Percentiles rank a stretch among this genome's conserved stretches.
Evolutionary conservation across 2,329 filamentous ascomycete genomes (phyloP).

Genomic region (Clarireedia paspali): DNA sequence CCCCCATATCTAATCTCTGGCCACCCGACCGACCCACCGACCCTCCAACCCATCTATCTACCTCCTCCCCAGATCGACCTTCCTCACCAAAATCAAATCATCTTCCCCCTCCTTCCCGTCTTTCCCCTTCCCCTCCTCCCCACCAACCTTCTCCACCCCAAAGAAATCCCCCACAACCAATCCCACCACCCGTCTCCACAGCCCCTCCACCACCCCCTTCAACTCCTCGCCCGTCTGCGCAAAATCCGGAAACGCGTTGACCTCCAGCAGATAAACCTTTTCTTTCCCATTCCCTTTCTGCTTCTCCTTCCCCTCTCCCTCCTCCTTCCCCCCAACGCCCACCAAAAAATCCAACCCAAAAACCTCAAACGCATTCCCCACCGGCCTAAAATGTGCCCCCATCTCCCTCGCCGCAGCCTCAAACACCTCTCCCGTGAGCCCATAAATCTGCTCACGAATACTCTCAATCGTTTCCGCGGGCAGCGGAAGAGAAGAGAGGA

Average conservation of each 20-base stretch:
- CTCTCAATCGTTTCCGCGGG: slow-evolving; percentile 35
- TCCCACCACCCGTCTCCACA: slow-evolving; percentile 70
- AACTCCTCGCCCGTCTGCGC: slow-evolving; percentile 77
- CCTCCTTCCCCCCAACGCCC: slow-evolving; percentile 43
- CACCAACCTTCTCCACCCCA: slow-evolving; percentile 22
- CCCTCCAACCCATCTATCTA: neutral
- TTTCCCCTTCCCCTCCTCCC: slow-evolving; percentile 7
- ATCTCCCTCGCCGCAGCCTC: slow-evolving; percentile 78
- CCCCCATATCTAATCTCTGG: too few species aligned
- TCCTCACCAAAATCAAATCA: slow-evolving; percentile 42
- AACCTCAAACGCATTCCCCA: slow-evolving; percentile 84
- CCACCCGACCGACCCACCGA: too few species aligned
- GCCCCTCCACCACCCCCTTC: slow-evolving; percentile 60
- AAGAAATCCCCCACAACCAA: slow-evolving; percentile 65
- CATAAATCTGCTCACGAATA: slow-evolving; percentile 70
- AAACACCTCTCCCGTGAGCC: slow-evolving; percentile 68
- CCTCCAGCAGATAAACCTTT: slow-evolving; percentile 71
- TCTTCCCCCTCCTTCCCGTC: slow-evolving; percentile 22
- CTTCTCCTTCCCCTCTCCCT: slow-evolving; percentile 33
- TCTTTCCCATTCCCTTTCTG: slow-evolving; percentile 40
- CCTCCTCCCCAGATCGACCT: slow-evolving; percentile 13
- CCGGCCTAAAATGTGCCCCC: slow-evolving; percentile 84
- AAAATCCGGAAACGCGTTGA: slow-evolving; percentile 96
- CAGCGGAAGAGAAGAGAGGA: slow-evolving; percentile 61
- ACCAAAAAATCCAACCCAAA: slow-evolving; percentile 90